Evolutionary conservation across 2,329 filamentous ascomycete genomes (phyloP).

Genomic region (Pseudocercospora vitis): DNA sequence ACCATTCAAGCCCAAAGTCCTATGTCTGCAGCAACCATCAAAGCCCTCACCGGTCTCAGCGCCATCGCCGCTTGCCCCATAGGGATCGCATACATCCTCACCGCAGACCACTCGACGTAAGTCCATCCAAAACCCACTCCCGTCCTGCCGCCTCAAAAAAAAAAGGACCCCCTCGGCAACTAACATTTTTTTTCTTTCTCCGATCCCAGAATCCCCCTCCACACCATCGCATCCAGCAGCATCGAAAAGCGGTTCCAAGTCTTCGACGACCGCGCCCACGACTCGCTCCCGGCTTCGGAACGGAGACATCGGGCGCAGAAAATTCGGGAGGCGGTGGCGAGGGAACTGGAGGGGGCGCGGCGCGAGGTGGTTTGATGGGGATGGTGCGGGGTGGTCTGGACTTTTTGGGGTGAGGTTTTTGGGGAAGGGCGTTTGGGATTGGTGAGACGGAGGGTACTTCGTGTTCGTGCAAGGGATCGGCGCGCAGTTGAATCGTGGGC

Average conservation of each 20-base stretch:
- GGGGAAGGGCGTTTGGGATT: no score
- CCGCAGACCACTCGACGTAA: constrained; percentile 16
- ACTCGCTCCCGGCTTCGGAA: constrained; percentile 9
- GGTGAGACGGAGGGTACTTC: no score
- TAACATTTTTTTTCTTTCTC: neutral
- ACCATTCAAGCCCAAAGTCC: neutral
- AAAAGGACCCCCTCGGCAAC: no score
- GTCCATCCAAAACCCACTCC: neutral
- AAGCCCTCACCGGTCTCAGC: constrained; percentile 10
- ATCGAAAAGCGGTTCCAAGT: constrained; percentile 17
- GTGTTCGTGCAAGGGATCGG: no score
- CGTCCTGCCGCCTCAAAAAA: neutral
- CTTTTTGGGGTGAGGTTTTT: no score
- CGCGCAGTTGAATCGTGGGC: no score
- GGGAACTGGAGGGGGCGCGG: constrained; percentile 8
- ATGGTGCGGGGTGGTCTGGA: no score
- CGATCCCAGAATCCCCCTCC: constrained; percentile 5
- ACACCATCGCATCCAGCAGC: constrained; percentile 6
- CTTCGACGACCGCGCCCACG: constrained; percentile 17
- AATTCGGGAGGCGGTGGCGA: constrained; percentile 7
- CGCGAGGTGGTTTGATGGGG: neutral
- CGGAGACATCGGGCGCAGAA: constrained; percentile 15
- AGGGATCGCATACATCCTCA: constrained; percentile 17
- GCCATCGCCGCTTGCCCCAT: constrained; percentile 14
- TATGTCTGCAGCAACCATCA: constrained; percentile 16